A percentile compares a stretch with the other conserved stretches of the same genome.
phyloP scores from a whole-genome alignment of 139 green algal species.

The Spirogloea muscicola region DNA sequence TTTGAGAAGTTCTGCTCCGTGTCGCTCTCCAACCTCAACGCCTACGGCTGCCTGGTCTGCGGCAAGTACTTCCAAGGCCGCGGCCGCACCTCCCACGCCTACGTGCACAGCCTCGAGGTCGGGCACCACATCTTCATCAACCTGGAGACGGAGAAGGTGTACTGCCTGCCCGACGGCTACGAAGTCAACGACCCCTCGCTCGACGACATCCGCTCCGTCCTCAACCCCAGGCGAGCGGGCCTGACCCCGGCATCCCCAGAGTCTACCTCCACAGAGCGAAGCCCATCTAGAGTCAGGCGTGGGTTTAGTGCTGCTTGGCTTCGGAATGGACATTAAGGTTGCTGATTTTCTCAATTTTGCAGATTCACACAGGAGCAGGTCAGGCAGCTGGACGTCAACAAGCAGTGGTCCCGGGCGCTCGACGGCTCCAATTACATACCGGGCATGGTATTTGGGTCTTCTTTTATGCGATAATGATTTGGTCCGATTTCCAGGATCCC shows the following conservation, averaged over 20 bases:
- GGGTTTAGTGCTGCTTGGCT: no score
- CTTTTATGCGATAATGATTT: no score
- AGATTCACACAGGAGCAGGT: constrained; percentile 40
- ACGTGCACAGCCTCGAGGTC: constrained; percentile 86
- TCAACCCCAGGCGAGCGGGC: constrained; percentile 69
- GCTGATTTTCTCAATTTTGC: no score
- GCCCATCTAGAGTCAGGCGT: no score
- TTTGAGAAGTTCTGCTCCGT: constrained; percentile 97
- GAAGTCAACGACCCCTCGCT: constrained; percentile 87
- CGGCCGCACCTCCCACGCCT: constrained; percentile 79
- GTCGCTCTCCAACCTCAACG: constrained; percentile 79
- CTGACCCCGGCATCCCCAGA: no score
- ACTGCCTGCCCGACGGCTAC: constrained; percentile 95
- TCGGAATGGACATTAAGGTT: no score
- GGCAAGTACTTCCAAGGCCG: constrained; percentile 96
- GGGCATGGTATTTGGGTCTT: constrained; percentile 60
- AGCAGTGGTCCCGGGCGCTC: constrained; percentile 80
- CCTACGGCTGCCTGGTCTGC: constrained; percentile 95
- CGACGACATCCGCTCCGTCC: constrained; percentile 82
- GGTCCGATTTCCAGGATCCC: no score
- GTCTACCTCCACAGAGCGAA: no score
- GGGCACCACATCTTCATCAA: constrained; percentile 98
- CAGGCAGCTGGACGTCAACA: constrained; percentile 50
- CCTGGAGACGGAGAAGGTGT: constrained; percentile 79
- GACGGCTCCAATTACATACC: constrained; percentile 87